Evolutionary conservation across 306 rosid species (phyloP).

Genomic region (Corylus avellana): DNA sequence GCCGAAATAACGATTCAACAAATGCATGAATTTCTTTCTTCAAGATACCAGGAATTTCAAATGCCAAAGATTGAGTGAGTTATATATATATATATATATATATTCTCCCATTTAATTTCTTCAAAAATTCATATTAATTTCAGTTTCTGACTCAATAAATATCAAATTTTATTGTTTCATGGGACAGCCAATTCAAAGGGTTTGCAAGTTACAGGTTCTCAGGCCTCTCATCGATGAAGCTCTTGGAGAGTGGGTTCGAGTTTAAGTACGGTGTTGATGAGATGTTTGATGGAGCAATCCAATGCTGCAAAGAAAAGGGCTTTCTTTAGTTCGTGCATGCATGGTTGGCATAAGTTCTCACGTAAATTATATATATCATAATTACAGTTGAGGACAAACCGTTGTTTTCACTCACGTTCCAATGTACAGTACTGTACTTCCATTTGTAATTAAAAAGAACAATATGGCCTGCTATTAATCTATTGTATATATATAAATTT

Average conservation of each 20-base stretch:
- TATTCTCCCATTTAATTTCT: neutral
- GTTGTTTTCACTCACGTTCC: too few species aligned
- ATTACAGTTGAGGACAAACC: too few species aligned
- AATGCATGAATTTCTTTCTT: slow-evolving; percentile 32
- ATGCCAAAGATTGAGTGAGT: slow-evolving; percentile 47
- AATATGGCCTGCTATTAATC: too few species aligned
- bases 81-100: neutral
- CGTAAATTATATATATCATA: too few species aligned
- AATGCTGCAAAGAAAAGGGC: slow-evolving; percentile 51
- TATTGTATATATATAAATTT: too few species aligned
- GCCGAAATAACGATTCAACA: slow-evolving; percentile 27
- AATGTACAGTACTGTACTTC: too few species aligned
- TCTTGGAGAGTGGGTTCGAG: slow-evolving; percentile 42
- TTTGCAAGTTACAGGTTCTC: neutral
- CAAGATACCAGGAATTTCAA: slow-evolving; percentile 39
- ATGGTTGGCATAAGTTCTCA: too few species aligned
- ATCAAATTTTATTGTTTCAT: neutral
- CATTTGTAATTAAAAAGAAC: too few species aligned
- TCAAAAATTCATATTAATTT: neutral
- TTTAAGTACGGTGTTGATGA: slow-evolving; percentile 38
- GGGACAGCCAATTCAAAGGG: slow-evolving; percentile 11
- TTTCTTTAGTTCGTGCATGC: slow-evolving; percentile 14
- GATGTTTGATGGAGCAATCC: slow-evolving; percentile 48
- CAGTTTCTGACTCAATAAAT: neutral
- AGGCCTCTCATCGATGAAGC: slow-evolving; percentile 45